Evolutionary conservation across 163 green algal genomes (phyloP).

Genomic region (Volvox carteri): DNA sequence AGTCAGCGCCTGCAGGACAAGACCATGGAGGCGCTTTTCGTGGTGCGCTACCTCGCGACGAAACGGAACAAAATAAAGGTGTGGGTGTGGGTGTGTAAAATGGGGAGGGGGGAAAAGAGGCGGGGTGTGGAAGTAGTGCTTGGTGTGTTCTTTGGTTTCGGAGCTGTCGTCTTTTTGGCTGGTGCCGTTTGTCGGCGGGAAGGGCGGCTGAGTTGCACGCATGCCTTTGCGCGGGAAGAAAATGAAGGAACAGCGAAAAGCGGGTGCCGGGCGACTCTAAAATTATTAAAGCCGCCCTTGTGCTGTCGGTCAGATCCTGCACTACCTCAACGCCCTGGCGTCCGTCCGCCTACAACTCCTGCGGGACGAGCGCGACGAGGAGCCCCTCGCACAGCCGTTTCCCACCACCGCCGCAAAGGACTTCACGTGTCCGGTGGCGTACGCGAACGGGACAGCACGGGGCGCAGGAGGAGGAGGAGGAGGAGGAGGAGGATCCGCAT

Average conservation of each 20-base stretch:
- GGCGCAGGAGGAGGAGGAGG: background rate
- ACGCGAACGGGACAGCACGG: background rate
- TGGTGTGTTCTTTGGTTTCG: too few species aligned
- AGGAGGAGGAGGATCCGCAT: background rate
- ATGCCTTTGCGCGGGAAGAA: too few species aligned
- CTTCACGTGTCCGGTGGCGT: conserved; percentile 57
- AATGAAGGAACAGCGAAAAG: too few species aligned
- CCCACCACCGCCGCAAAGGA: conserved; percentile 47
- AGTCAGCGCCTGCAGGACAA: conserved; percentile 55
- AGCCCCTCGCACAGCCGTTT: background rate
- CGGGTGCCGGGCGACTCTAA: too few species aligned
- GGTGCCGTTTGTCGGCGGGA: too few species aligned
- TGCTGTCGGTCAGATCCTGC: conserved; percentile 64
- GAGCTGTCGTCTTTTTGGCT: background rate
- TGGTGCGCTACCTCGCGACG: conserved; percentile 57
- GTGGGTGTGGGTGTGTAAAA: background rate
- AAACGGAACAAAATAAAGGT: conserved; percentile 63
- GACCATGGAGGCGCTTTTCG: conserved; percentile 58
- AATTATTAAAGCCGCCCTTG: too few species aligned
- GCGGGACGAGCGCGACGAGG: conserved; percentile 58
- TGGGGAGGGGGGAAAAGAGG: background rate
- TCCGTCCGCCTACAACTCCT: conserved; percentile 59
- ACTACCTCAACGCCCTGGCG: conserved; percentile 64
- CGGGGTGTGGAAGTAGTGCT: too few species aligned
- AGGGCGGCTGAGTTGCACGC: too few species aligned